Evolutionary conservation across 202 grass and related monocot genomes (phyloP).

Genomic region (Schoenoplectus triqueter): DNA sequence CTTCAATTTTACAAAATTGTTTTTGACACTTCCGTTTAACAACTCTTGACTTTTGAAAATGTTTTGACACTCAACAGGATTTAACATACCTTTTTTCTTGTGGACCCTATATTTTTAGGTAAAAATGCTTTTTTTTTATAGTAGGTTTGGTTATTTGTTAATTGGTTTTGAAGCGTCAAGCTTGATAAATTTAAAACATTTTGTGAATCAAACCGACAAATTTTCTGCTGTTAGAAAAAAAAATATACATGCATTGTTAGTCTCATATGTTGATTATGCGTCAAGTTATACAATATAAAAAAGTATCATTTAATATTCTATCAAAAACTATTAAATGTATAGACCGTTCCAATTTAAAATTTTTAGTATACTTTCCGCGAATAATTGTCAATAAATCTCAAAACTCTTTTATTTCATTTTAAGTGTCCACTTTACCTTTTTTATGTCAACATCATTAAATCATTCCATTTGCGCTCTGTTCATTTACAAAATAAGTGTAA

Average conservation of each 20-base stretch:
- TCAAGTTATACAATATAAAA: no score
- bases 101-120: background rate
- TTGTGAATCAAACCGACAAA: background rate
- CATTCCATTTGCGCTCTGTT: background rate
- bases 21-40: slow-evolving; percentile 8
- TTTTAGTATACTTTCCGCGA: background rate
- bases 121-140: background rate
- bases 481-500: slow-evolving; percentile 24
- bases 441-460: background rate
- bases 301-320: no score
- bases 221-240: background rate
- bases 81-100: background rate
- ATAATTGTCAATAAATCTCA: background rate
- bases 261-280: background rate
- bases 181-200: background rate
- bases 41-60: background rate
- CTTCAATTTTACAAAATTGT: slow-evolving; percentile 43
- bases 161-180: background rate
- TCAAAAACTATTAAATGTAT: background rate
- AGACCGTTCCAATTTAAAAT: background rate
- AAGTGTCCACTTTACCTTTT: background rate
- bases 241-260: background rate
- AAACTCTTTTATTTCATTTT: background rate
- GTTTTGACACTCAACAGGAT: background rate
- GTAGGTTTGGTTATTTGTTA: background rate